Percentiles rank a stretch among this genome's conserved stretches.
Evolutionary conservation across 495 filamentous ascomycete genomes (phyloP).

Genomic region (Astrothelium macrocarpum): DNA sequence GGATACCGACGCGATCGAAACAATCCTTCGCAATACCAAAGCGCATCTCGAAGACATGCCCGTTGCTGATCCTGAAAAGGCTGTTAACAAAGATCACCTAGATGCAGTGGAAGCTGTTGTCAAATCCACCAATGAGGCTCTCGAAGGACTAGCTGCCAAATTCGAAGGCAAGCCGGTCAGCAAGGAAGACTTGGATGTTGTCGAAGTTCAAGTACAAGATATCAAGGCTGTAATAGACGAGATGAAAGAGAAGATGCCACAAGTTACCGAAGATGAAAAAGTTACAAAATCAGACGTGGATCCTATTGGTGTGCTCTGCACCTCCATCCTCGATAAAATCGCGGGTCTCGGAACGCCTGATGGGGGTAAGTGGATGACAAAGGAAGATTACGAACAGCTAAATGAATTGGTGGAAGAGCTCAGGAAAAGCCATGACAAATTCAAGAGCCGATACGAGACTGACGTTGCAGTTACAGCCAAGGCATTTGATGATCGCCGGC

Average conservation of each 20-base stretch:
- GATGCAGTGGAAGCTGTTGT: slow-evolving; percentile 61
- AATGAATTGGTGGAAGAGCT: slow-evolving; percentile 61
- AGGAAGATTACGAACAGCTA: slow-evolving; percentile 53
- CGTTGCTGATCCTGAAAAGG: slow-evolving; percentile 48
- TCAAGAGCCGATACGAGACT: slow-evolving; percentile 52
- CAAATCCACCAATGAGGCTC: slow-evolving; percentile 57
- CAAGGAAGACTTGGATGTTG: slow-evolving; percentile 58
- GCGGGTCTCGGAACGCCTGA: slow-evolving; percentile 61
- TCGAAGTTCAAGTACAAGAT: slow-evolving; percentile 68
- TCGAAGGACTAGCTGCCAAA: slow-evolving; percentile 46
- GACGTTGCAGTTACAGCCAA: slow-evolving; percentile 67
- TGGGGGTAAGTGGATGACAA: slow-evolving; percentile 51
- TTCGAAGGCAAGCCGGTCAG: slow-evolving; percentile 31
- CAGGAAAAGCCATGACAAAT: slow-evolving; percentile 35
- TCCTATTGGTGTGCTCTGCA: slow-evolving; percentile 63
- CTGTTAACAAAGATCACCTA: slow-evolving; percentile 68
- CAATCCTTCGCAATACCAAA: slow-evolving; percentile 74
- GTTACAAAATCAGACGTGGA: slow-evolving; percentile 72
- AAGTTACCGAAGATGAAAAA: slow-evolving; percentile 50
- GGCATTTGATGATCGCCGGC: slow-evolving; percentile 66
- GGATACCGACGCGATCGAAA: slow-evolving; percentile 82
- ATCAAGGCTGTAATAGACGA: slow-evolving; percentile 65
- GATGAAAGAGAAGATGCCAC: slow-evolving; percentile 47
- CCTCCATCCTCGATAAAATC: slow-evolving; percentile 67
- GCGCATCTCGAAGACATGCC: slow-evolving; percentile 67